Base-by-base conservation (phyloP, 495 filamentous ascomycete genomes). In the Extremus antarcticus region DNA sequence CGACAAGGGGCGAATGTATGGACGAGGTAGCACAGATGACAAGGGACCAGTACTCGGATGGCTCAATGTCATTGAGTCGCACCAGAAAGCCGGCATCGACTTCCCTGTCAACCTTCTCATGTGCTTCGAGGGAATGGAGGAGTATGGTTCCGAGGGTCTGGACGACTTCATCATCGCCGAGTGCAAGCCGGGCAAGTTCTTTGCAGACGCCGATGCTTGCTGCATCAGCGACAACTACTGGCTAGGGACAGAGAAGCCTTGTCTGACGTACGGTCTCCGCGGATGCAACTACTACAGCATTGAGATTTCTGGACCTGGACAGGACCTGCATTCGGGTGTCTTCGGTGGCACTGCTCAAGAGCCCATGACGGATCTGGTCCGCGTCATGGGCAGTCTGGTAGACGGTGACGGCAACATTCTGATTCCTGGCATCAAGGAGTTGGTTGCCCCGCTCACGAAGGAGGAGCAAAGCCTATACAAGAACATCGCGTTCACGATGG, bases 51-150 rank as follows among this genome's bases (percentile, higher is more conserved):
- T 99, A 9, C 74, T 99, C 22, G 94, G 94, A 49, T 99, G 94
- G 94, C 70, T 99, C 49, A 97, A 97, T 62, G 89, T 90, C 47
- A 96, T 99, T 52, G 90, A 99, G 69, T 90, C 94, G 11, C 92
- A 99, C 77, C 81, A 90, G 70, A 89, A 87, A 70, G 90, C 94
- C 49, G 88, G 90, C 40, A 76, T 96, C 47, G 91, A 95, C 47
- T 83, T 97, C 65, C 94, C 94, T 4, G 91, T 99, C 61, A 99
- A 99, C 76, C 78, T 99, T 54, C 80, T 99, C 25, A 96, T 95
- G 89, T 99, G 94, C 76, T 99, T 99, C 65, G 94, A 99, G 73
- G 94, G 94, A 41, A 99, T 99, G 94, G 92, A 99, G 73, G 94
- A 99, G 73, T 94, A 95, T 68, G 94, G 94, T 40, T 95, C 88